Percentiles rank a stretch among this genome's conserved stretches.
phyloP scores from a whole-genome alignment of 768 basidiomycete species.

The Mrakia gelida region DNA sequence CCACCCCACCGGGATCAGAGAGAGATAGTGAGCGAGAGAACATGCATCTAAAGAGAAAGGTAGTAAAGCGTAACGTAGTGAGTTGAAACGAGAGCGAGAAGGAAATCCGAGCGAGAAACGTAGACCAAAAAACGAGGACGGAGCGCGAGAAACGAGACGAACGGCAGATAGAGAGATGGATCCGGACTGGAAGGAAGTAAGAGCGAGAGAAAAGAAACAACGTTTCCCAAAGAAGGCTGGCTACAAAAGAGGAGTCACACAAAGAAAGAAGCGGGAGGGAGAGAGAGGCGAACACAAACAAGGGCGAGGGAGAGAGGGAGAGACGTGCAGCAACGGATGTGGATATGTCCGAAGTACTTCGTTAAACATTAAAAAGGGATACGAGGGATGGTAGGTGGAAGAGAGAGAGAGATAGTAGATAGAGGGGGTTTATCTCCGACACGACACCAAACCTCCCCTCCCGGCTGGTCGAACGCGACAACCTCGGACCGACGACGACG shows the following conservation, averaged over 20 bases:
- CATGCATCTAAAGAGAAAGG: not conserved
- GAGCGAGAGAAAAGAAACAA: not conserved
- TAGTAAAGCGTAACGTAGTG: not conserved
- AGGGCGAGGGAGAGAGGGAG: slow-evolving; percentile 24
- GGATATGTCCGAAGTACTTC: no score
- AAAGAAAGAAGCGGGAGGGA: not conserved
- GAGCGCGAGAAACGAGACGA: not conserved
- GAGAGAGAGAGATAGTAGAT: not conserved
- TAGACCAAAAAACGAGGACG: not conserved
- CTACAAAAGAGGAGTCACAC: not conserved
- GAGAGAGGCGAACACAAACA: not conserved
- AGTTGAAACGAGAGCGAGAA: not conserved
- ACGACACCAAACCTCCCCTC: not conserved
- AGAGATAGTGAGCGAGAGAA: not conserved
- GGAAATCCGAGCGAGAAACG: not conserved
- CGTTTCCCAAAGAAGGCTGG: not conserved
- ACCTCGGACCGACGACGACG: not conserved
- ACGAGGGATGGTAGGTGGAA: slow-evolving; percentile 22
- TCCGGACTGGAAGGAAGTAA: not conserved
- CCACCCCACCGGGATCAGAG: not conserved
- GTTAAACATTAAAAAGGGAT: slow-evolving; percentile 22
- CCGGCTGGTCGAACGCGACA: not conserved
- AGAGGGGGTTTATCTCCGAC: not conserved
- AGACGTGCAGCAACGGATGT: not conserved
- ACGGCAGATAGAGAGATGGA: not conserved